phyloP scores from a whole-genome alignment of 2,329 filamentous ascomycete genomes.

The Stemphylium vesicarium region DNA sequence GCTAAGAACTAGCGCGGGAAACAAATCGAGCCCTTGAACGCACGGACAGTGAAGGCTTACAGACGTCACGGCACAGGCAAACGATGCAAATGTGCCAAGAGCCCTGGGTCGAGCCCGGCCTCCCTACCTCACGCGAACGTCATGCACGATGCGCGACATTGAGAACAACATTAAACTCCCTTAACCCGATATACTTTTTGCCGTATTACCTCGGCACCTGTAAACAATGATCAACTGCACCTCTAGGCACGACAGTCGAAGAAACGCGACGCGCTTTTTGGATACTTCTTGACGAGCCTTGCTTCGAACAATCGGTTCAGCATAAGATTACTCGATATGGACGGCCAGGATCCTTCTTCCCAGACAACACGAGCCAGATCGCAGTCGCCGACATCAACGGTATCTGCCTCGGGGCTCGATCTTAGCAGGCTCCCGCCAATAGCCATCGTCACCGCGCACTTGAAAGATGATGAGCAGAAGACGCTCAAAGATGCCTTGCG shows the following conservation, averaged over 20 bases:
- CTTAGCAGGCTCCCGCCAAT: slow-evolving; percentile 65
- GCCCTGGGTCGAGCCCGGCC: not conserved
- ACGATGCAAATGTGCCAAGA: slow-evolving; percentile 13
- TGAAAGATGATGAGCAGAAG: slow-evolving; percentile 68
- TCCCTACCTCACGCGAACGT: slow-evolving; percentile 20
- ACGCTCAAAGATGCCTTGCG: slow-evolving; percentile 69
- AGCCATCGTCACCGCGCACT: slow-evolving; percentile 74
- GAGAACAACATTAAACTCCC: not conserved
- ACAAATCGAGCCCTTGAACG: not conserved
- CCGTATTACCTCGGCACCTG: slow-evolving; percentile 6
- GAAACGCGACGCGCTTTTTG: slow-evolving; percentile 28
- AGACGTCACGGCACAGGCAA: not conserved
- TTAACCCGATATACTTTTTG: not conserved
- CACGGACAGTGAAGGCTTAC: slow-evolving; percentile 7
- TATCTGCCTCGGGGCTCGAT: slow-evolving; percentile 38
- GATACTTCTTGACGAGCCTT: slow-evolving; percentile 39
- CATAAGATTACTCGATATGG: slow-evolving; percentile 25
- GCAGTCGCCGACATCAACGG: slow-evolving; percentile 24
- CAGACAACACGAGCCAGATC: slow-evolving; percentile 25
- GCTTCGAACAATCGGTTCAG: slow-evolving; percentile 31
- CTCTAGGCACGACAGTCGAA: slow-evolving; percentile 18
- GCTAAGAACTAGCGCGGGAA: slow-evolving; percentile 4
- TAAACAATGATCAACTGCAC: slow-evolving; percentile 26
- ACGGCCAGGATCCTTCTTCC: slow-evolving; percentile 28
- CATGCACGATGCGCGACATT: slow-evolving; percentile 14